These are phyloP conservation scores for Leccinum longicurvipes DNA, from an alignment of 768 basidiomycete species.

Conservation along the genomic window DNA sequence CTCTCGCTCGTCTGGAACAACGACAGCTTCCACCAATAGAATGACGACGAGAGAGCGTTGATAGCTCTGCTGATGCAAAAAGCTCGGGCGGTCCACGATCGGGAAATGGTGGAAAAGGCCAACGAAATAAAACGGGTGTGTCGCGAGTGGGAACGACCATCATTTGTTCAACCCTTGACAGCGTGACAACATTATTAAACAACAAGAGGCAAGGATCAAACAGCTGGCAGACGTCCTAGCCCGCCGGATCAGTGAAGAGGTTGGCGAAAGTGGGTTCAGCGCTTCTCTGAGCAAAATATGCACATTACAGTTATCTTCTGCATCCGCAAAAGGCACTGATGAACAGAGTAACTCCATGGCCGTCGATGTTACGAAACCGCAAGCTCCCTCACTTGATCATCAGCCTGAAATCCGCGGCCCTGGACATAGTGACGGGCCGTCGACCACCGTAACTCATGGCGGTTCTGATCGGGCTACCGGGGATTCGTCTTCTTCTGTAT, in stretches of 20 bases:
- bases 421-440: slow-evolving; percentile 5
- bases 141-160: slow-evolving; percentile 6
- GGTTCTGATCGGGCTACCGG: slow-evolving; percentile 1
- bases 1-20: slow-evolving; percentile 8
- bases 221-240: slow-evolving; percentile 48
- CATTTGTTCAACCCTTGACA: slow-evolving; percentile 21
- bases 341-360: slow-evolving; percentile 13
- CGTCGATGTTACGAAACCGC: slow-evolving; percentile 10
- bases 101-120: slow-evolving; percentile 49
- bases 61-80: slow-evolving; percentile 43
- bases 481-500: slow-evolving; percentile 6
- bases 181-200: slow-evolving; percentile 47
- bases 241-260: slow-evolving; percentile 39
- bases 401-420: slow-evolving; percentile 19
- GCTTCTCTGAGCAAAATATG: slow-evolving; percentile 14
- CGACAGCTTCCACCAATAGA: slow-evolving; percentile 32
- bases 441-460: slow-evolving; percentile 7
- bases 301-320: slow-evolving; percentile 10
- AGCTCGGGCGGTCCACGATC: slow-evolving; percentile 47
- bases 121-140: slow-evolving; percentile 55
- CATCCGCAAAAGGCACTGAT: slow-evolving; percentile 10
- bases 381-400: slow-evolving; percentile 9
- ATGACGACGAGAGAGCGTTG: slow-evolving; percentile 48
- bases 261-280: slow-evolving; percentile 12
- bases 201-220: slow-evolving; percentile 42